These are phyloP conservation scores for Gilbertella persicaria DNA, from an alignment of 371 early-diverging fungal species.

Conservation along the genomic window DNA sequence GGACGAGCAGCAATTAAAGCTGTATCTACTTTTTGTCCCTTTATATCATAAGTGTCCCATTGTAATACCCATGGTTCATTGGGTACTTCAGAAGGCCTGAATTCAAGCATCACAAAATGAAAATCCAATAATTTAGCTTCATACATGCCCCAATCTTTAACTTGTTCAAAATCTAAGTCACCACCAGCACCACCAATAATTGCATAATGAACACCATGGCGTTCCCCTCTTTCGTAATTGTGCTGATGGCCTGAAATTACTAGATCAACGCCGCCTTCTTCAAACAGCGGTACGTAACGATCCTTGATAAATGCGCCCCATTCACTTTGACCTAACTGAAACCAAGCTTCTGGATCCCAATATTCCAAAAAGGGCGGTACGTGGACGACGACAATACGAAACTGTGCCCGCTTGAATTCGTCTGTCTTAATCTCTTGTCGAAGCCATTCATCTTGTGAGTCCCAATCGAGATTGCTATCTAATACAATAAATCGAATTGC, in stretches of 20 bases:
- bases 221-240: conserved; percentile 71
- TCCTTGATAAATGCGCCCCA: conserved; percentile 76
- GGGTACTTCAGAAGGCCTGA: conserved; percentile 26
- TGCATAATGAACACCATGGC: conserved; percentile 55
- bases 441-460: conserved; percentile 66
- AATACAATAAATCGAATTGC: conserved; percentile 69
- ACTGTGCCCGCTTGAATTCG: conserved; percentile 56
- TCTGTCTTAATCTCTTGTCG: conserved; percentile 55
- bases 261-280: conserved; percentile 66
- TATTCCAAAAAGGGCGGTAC: conserved; percentile 82
- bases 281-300: conserved; percentile 70
- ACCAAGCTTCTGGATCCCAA: conserved; percentile 79
- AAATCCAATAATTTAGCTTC: conserved; percentile 49
- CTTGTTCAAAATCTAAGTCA: conserved; percentile 64
- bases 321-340: conserved; percentile 59
- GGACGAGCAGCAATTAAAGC: conserved; percentile 17
- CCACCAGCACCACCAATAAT: conserved; percentile 85
- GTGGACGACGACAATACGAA: conserved; percentile 73
- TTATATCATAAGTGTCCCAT: conserved; percentile 42
- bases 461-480: conserved; percentile 69
- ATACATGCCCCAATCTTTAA: conserved; percentile 71
- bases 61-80: conserved; percentile 29
- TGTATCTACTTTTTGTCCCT: conserved; percentile 34
- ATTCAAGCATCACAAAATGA: conserved; percentile 62
- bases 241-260: conserved; percentile 85